phyloP scores from a whole-genome alignment of 2,329 filamentous ascomycete species.

The Pezicula carpinea region DNA sequence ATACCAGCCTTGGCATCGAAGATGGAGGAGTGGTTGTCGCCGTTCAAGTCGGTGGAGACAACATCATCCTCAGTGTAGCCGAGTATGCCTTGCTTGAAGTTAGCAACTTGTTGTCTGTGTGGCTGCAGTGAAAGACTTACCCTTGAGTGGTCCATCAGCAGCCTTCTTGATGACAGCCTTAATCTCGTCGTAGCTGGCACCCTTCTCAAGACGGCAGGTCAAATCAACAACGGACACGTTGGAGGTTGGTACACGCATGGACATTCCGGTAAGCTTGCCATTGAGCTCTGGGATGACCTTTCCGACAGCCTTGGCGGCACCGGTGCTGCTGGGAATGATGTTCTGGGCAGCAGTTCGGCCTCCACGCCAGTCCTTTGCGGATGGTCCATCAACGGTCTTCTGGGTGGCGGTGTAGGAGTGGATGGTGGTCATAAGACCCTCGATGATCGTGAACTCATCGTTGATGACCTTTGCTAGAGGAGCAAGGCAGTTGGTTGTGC shows the following conservation, averaged over 20 bases:
- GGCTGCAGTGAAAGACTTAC: constrained; percentile 41
- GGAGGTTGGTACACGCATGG: constrained; percentile 96
- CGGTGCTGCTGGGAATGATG: constrained; percentile 99
- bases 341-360: constrained; percentile 98
- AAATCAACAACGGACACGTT: constrained; percentile 99
- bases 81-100: constrained; percentile 61
- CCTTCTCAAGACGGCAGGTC: constrained; percentile 91
- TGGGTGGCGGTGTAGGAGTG: constrained; percentile 99
- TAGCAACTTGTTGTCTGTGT: constrained; percentile 7
- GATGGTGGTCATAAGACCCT: constrained; percentile 99
- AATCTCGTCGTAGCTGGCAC: constrained; percentile 83
- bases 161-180: constrained; percentile 88
- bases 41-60: constrained; percentile 90
- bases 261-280: constrained; percentile 99
- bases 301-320: constrained; percentile 99
- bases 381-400: constrained; percentile 98
- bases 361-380: constrained; percentile 98
- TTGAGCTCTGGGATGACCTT: constrained; percentile 98
- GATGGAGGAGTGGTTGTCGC: constrained; percentile 91
- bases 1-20: constrained; percentile 99
- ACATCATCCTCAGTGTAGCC: constrained; percentile 96
- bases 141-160: constrained; percentile 78
- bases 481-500: constrained; percentile 99
- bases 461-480: constrained; percentile 98
- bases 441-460: constrained; percentile 95